Evolutionary conservation across 2,329 filamentous ascomycete genomes (phyloP), one percentile per base, ranked within the genome.

Genomic region (Chaetomiaceae sp.): DNA sequence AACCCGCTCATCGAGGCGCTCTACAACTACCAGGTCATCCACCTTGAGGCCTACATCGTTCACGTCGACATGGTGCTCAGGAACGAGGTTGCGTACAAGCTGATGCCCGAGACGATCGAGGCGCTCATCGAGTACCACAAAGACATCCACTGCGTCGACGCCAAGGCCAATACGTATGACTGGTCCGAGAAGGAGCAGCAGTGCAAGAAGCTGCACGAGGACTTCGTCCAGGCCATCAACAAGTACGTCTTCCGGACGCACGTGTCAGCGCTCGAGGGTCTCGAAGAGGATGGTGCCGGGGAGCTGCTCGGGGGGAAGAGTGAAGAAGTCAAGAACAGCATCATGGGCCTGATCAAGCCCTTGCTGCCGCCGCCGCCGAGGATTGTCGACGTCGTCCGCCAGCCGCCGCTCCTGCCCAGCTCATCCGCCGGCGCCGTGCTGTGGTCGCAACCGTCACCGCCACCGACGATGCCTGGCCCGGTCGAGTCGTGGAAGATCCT

Each of bases 61-160:
- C 91, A 97, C 68, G 89, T 98, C 68, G 93, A 98, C 73, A 95
- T 97, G 89, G 91, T 98, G 50, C 81, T 94, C 61, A 86, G 90
- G 68, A 93, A 95, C 66, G 93, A 97, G 73, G 89, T 98, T 62
- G 93, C 90, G 57, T 97, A 90, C 79, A 98, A 98, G 78, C 79
- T 98, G 62, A 97, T 90, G 19, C 80, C 84, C 48, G 93, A 97
- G 65, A 89, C 90, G 52, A 98, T 98, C 70, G 89, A 95, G 61
- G 72, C 86, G 42, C 79, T 98, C 55, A 84, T 95, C 65, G 88
- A 95, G 65, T 95, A 95, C 68, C 93, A 98, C 78, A 90, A 93
- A 74, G 88, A 96, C 55, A 79, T 97, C 59, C 90, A 95, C 74
- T 95, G 88, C 58, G 79, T 90, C 60, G 88, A 98, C 65, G 84